Evolutionary conservation across 2,329 filamentous ascomycete species (phyloP).

Genomic region (Ophiostoma angusticollis): DNA sequence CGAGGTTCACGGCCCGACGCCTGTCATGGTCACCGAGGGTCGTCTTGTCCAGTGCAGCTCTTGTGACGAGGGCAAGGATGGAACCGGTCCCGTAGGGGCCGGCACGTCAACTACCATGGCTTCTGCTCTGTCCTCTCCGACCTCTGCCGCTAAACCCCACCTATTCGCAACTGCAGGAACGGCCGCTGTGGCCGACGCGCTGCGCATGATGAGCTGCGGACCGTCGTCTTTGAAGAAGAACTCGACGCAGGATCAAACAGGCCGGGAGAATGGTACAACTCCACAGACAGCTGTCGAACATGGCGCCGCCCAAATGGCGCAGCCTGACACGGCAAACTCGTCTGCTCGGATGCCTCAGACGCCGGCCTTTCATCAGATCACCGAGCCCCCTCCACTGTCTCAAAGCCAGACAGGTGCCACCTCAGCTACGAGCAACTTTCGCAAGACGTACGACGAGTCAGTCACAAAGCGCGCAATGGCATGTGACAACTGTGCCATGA

Average conservation of each 20-base stretch:
- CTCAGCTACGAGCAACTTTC: conserved; percentile 26
- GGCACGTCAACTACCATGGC: too few species aligned
- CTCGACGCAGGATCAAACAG: conserved; percentile 13
- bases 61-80: conserved; percentile 41
- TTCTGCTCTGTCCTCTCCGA: conserved; percentile 24
- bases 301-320: conserved; percentile 2
- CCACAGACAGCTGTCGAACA: neutral
- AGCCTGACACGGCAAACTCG: conserved; percentile 1
- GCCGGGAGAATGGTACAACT: conserved; percentile 1
- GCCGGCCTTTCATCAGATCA: too few species aligned
- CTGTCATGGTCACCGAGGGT: conserved; percentile 57
- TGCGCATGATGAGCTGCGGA: conserved; percentile 35
- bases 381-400: too few species aligned
- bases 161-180: conserved; percentile 18
- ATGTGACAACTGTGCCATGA: conserved; percentile 57
- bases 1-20: conserved; percentile 56
- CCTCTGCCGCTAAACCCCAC: conserved; percentile 19
- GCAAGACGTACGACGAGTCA: conserved; percentile 52
- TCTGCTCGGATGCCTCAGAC: neutral
- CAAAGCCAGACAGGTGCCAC: neutral
- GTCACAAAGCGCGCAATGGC: conserved; percentile 50
- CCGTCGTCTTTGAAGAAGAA: neutral
- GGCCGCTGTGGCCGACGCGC: conserved; percentile 30
- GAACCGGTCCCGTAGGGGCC: conserved; percentile 22
- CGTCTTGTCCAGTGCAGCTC: conserved; percentile 46